Percentiles rank a stretch among this genome's conserved stretches.
These are phyloP conservation scores for Centaurea solstitialis DNA, from an alignment of 129 eudicot species.

Conservation along the genomic window DNA sequence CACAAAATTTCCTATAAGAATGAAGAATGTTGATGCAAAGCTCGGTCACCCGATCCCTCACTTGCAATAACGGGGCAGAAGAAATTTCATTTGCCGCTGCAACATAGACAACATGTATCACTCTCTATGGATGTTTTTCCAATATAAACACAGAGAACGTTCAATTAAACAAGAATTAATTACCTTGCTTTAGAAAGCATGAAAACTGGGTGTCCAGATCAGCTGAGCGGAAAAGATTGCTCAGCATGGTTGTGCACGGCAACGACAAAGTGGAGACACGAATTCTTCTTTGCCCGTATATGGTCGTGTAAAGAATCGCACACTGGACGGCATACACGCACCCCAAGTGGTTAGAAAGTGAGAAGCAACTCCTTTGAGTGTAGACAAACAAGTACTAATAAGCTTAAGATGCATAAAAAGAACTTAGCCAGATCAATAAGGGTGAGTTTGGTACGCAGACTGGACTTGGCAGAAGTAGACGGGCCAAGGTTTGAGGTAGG, in stretches of 20 bases:
- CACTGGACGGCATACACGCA: slow-evolving; percentile 44
- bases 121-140: not conserved
- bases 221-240: slow-evolving; percentile 88
- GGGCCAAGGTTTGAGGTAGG: not conserved
- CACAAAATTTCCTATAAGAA: slow-evolving; percentile 92
- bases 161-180: not conserved
- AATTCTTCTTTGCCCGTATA: slow-evolving; percentile 86
- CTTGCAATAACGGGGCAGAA: slow-evolving; percentile 60
- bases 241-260: slow-evolving; percentile 77
- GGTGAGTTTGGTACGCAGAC: not conserved
- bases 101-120: slow-evolving; percentile 11
- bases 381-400: not conserved
- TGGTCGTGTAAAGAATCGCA: slow-evolving; percentile 87
- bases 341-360: not conserved
- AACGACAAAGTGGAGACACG: slow-evolving; percentile 82
- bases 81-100: slow-evolving; percentile 89
- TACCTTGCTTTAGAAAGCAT: slow-evolving; percentile 88
- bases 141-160: not conserved
- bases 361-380: not conserved
- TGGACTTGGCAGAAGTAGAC: not conserved
- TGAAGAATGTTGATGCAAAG: slow-evolving; percentile 81
- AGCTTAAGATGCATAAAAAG: not conserved
- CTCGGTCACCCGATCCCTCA: slow-evolving; percentile 79
- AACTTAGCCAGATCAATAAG: not conserved
- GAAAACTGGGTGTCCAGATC: slow-evolving; percentile 89